These are phyloP conservation scores for Quercus suber DNA, from an alignment of 306 rosid species.

Conservation along the genomic window DNA sequence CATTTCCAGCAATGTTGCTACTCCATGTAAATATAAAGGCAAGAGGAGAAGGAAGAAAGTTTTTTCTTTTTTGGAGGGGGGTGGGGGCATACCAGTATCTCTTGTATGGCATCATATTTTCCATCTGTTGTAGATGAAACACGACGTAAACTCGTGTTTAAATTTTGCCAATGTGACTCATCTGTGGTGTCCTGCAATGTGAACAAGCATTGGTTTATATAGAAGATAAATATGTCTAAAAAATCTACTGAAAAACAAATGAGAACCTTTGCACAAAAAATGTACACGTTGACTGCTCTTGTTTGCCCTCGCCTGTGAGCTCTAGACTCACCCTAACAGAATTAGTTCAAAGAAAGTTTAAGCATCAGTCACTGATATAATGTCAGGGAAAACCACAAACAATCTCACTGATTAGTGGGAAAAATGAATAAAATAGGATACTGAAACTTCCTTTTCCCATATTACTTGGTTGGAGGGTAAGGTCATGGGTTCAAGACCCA, in stretches of 20 bases:
- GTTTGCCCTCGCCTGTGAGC: slow-evolving; percentile 96
- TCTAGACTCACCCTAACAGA: slow-evolving; percentile 93
- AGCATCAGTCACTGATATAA: background rate
- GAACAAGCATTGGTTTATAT: slow-evolving; percentile 23
- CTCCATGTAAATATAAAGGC: background rate
- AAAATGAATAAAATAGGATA: slow-evolving; percentile 8
- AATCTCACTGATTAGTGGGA: background rate
- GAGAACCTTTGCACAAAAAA: slow-evolving; percentile 85
- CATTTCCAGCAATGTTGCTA: background rate
- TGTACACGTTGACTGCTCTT: slow-evolving; percentile 85
- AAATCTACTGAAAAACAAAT: slow-evolving; percentile 18
- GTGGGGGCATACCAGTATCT: slow-evolving; percentile 45
- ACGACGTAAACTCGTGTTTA: slow-evolving; percentile 78
- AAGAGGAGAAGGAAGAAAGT: background rate
- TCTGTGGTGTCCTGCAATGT: slow-evolving; percentile 70
- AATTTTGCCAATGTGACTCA: slow-evolving; percentile 68
- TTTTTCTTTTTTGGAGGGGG: background rate
- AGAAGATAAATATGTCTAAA: slow-evolving; percentile 9
- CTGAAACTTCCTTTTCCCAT: no score
- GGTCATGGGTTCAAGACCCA: no score
- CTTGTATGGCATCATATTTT: slow-evolving; percentile 72
- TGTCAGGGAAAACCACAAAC: slow-evolving; percentile 8
- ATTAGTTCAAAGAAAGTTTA: slow-evolving; percentile 22
- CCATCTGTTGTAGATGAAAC: slow-evolving; percentile 85
- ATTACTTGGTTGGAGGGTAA: no score